Evolutionary conservation across 1,284 basidiomycete genomes (phyloP).

Genomic region (Mycena sp.): DNA sequence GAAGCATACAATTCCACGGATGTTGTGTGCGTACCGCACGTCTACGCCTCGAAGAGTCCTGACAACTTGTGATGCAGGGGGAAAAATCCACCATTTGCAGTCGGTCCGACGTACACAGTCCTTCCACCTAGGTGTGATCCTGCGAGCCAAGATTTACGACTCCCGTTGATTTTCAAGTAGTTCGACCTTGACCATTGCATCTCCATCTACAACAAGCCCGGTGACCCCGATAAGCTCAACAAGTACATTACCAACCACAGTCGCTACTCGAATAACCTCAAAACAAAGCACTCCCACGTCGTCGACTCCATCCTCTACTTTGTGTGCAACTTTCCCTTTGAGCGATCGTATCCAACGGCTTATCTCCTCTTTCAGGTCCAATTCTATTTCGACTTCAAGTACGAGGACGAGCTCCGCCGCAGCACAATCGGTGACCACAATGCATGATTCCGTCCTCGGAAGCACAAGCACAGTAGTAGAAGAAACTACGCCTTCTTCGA

Average conservation of each 20-base stretch:
- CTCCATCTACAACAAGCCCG: background rate
- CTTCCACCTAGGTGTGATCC: slow-evolving; percentile 8
- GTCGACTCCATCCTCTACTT: background rate
- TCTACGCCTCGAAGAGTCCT: background rate
- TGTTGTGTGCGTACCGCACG: slow-evolving; percentile 1
- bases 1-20: slow-evolving; percentile 1
- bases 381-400: background rate
- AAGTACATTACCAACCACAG: background rate
- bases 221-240: background rate
- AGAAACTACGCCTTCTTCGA: background rate
- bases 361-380: background rate
- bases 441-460: background rate
- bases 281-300: background rate
- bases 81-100: slow-evolving; percentile 2
- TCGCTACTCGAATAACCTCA: background rate
- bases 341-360: no score
- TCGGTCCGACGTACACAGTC: slow-evolving; percentile 11
- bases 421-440: background rate
- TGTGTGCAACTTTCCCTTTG: background rate
- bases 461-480: background rate
- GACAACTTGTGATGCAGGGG: background rate
- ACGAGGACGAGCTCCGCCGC: background rate
- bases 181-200: background rate
- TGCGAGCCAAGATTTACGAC: background rate
- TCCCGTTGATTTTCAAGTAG: background rate